These are phyloP conservation scores for Aspergillus niger DNA, from an alignment of 2,329 filamentous ascomycete species.

Conservation along the genomic window DNA sequence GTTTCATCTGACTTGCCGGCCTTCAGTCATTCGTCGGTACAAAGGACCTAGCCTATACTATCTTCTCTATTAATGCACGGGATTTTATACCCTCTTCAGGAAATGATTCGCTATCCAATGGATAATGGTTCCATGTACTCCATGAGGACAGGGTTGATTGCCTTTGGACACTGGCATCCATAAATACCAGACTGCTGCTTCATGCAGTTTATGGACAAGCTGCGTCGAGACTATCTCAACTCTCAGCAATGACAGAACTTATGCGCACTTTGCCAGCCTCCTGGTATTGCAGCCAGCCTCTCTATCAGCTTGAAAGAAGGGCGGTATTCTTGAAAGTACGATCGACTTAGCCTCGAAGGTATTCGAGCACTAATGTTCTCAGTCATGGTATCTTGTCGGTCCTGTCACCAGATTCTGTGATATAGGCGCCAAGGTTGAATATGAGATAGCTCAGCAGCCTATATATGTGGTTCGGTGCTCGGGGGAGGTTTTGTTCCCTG, in stretches of 20 bases:
- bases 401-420: slow-evolving; percentile 54
- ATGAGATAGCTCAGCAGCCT: slow-evolving; percentile 54
- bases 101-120: slow-evolving; percentile 32
- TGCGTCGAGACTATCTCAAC: neutral
- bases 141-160: slow-evolving; percentile 2
- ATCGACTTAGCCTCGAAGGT: neutral
- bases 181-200: neutral
- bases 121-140: neutral
- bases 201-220: neutral
- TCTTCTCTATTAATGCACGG: slow-evolving; percentile 14
- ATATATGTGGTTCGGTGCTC: slow-evolving; percentile 43
- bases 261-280: slow-evolving; percentile 53
- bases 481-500: slow-evolving; percentile 30
- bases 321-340: slow-evolving; percentile 53
- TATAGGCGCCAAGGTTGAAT: slow-evolving; percentile 46
- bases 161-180: slow-evolving; percentile 12
- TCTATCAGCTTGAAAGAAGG: slow-evolving; percentile 54
- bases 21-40: slow-evolving; percentile 14
- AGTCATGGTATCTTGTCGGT: slow-evolving; percentile 58
- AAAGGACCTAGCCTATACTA: slow-evolving; percentile 5
- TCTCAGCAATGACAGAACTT: slow-evolving; percentile 33
- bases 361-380: neutral
- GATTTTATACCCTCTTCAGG: slow-evolving; percentile 36
- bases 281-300: slow-evolving; percentile 53
- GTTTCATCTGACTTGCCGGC: slow-evolving; percentile 7